These are phyloP conservation scores for Colletotrichum incanum DNA, from an alignment of 2,329 filamentous ascomycete species.

Conservation along the genomic window DNA sequence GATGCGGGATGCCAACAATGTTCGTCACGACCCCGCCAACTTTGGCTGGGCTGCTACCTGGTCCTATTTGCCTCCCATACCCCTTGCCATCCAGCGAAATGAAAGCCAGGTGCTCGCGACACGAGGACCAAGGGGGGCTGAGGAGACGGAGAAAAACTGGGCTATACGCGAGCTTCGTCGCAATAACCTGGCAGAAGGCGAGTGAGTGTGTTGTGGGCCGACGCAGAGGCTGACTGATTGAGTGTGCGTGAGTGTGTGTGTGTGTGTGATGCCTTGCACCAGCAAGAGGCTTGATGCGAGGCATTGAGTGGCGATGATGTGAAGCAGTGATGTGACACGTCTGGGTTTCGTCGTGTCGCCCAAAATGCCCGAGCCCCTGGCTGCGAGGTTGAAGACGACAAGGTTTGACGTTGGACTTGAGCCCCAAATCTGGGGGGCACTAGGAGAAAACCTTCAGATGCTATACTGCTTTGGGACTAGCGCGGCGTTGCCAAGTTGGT, in stretches of 20 bases:
- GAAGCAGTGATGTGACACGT: slow-evolving; percentile 65
- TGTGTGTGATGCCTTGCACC: background rate
- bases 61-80: background rate
- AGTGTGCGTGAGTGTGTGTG: background rate
- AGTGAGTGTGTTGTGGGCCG: background rate
- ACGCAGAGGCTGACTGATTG: background rate
- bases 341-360: slow-evolving; percentile 57
- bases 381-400: slow-evolving; percentile 28
- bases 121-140: slow-evolving; percentile 13
- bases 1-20: slow-evolving; percentile 32
- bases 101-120: slow-evolving; percentile 3
- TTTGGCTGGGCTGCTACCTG: slow-evolving; percentile 10
- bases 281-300: slow-evolving; percentile 37
- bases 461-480: slow-evolving; percentile 28
- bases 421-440: slow-evolving; percentile 42
- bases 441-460: slow-evolving; percentile 32
- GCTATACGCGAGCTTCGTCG: slow-evolving; percentile 5
- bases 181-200: slow-evolving; percentile 1
- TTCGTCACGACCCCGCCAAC: slow-evolving; percentile 26
- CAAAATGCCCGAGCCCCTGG: slow-evolving; percentile 41
- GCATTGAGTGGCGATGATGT: slow-evolving; percentile 52
- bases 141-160: slow-evolving; percentile 10
- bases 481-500: slow-evolving; percentile 21
- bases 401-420: slow-evolving; percentile 43
- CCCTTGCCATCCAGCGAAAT: slow-evolving; percentile 15